Conservation (phyloP, 2,329 filamentous ascomycete genomes). For the Fusarium napiforme region DNA sequence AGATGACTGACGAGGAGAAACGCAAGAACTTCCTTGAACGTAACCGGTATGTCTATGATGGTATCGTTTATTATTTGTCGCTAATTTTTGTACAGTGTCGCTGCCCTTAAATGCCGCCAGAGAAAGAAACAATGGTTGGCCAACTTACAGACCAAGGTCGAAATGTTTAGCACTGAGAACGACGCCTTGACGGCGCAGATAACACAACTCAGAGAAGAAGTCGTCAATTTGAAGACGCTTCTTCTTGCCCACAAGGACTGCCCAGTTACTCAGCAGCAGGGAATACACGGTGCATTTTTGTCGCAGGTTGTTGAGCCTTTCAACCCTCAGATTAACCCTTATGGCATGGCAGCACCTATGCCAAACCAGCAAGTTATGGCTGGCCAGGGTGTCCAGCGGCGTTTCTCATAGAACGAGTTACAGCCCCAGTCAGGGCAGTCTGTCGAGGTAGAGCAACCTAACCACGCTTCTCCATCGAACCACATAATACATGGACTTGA, state of each 20-base stretch:
- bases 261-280: conserved; percentile 87
- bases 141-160: conserved; percentile 93
- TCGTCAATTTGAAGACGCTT: conserved; percentile 93
- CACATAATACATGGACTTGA: conserved; percentile 22
- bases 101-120: conserved; percentile 95
- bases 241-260: conserved; percentile 96
- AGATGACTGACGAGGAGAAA: conserved; percentile 84
- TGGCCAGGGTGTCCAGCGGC: conserved; percentile 64
- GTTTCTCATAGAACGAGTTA: conserved; percentile 62
- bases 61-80: neutral
- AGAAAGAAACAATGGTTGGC: conserved; percentile 99
- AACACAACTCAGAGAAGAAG: conserved; percentile 86
- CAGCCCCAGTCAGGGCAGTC: conserved; percentile 10
- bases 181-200: conserved; percentile 87
- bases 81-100: conserved; percentile 71
- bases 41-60: conserved; percentile 76
- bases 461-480: conserved; percentile 10
- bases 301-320: conserved; percentile 66
- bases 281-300: conserved; percentile 67
- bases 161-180: conserved; percentile 91
- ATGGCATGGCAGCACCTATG: conserved; percentile 66
- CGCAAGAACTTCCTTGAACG: conserved; percentile 96
- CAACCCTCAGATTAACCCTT: conserved; percentile 68
- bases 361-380: conserved; percentile 65
- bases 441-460: conserved; percentile 12